Evolutionary conservation across 148 eudicot species (phyloP), one percentile per base, ranked within the genome.

Genomic region (Dianthus caryophyllus): DNA sequence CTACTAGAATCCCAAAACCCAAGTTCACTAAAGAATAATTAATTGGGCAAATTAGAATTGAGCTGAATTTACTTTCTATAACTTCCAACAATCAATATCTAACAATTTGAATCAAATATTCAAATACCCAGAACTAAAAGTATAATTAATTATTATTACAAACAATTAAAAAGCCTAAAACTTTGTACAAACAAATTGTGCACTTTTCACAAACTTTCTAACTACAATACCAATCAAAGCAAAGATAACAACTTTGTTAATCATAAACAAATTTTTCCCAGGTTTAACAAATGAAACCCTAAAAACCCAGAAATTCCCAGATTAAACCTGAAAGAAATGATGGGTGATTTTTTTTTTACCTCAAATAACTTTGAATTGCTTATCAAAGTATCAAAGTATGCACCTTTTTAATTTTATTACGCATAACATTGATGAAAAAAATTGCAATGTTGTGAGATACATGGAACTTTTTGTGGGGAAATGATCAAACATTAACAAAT

Each of bases 341-440:
- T 33, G 4, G 44, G 66, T 44, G 50, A 62, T 22, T 62, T n/a
- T n/a, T n/a, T n/a, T n/a, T n/a, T n/a, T 71, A 71, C 67, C 66
- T 70, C 26, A 53, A n/a, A 29, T 26, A 9, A 36, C 11, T 22
- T 17, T 8, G 58, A 27, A 53, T 47, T 33, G 38, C 3, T 33
- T 33, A 33, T 2, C 3, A 33, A 33, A 33, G 24, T 16, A 52
- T 58, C 54, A 53, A 61, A 70, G 27, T 61, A 6, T 9, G 22
- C 22, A 43, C 3, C 1, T 49, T 59, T 48, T 21, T 41, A 41
- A 41, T 3, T 3, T 41, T 6, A 6, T 6, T 41, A 41, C 44
- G 44, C 44, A 41, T 41, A 41, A 41, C 5, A 41, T 3, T 41
- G 12, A 41, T 9, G 12, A 41, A 41, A 41, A 41, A 9, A 41